Conservation (phyloP, 768 basidiomycete species). For the Mycena venus region DNA sequence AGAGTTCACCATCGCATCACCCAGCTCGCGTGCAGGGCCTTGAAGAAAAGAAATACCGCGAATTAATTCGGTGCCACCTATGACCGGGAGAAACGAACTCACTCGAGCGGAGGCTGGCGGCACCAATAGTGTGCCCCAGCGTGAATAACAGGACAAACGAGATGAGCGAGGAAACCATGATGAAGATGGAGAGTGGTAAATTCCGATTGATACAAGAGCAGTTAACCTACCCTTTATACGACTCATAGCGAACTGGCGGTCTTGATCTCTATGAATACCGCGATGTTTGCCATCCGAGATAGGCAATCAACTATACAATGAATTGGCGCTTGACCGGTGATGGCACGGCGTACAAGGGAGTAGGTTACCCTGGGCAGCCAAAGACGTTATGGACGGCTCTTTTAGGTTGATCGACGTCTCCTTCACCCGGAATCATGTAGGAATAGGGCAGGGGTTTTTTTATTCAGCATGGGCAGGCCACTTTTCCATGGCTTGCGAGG, state of each 20-base stretch:
- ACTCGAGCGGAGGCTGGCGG: background rate
- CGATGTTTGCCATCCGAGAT: background rate
- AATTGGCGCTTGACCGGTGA: slow-evolving; percentile 1
- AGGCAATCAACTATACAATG: background rate
- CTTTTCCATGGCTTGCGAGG: no score
- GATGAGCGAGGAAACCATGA: background rate
- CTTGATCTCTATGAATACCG: background rate
- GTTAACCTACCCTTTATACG: background rate
- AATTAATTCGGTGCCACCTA: background rate
- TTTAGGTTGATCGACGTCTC: no score
- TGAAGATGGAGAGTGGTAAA: background rate
- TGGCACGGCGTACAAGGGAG: background rate
- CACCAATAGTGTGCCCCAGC: background rate
- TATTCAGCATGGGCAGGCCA: no score
- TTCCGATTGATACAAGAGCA: background rate
- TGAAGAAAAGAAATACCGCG: background rate
- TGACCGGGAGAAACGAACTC: background rate
- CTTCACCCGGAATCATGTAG: no score
- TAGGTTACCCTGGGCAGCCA: background rate
- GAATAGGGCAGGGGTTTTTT: no score
- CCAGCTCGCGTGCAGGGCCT: background rate
- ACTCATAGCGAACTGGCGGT: background rate
- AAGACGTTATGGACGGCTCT: background rate
- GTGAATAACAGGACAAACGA: background rate
- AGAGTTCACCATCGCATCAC: background rate